Base-by-base conservation (phyloP, 805 yeast genomes). In the Metschnikowia chrysomelidarum region DNA sequence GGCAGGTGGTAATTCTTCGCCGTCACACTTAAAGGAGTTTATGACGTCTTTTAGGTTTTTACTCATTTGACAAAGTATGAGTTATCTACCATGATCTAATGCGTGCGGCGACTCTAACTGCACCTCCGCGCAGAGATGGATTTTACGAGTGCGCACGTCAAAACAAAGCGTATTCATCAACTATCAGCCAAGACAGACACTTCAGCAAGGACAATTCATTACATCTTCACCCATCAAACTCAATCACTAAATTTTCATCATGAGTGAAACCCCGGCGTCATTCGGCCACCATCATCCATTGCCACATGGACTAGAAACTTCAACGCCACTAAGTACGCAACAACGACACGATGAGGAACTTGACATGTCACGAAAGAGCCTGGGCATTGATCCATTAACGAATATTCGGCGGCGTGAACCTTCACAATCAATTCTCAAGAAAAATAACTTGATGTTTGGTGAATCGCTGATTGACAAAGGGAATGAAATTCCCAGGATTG, bases 271-370 rank as follows among this genome's bases (percentile, higher is more conserved):
- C 6, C 11, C 27, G 11, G 22, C 11, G 31, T 12, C 27, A 15
- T 26, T n/a, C 19, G 32, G 28, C 12, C 35, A 30, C 18, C 23
- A 26, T 5, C 41, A 21, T 37, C 45, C 27, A 22, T 13, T 26
- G 28, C 51, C 30, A 34, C 14, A 18, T 16, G 41, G 48, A 15
- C 41, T 44, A 15, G 48, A 39, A 28, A 44, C 45, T n/a, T 53
- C 58, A 18, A 53, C 58, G 2, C 57, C 59, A 3, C 24, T 47
- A 16, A 35, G 26, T 25, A 15, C 40, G 12, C 36, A 36, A 21
- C 26, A 26, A n/a, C 15, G 17, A 14, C 7, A 13, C 6, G 15
- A 22, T 9, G n/a, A 13, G n/a, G 12, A 13, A 7, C 9, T 10
- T 7, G 9, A 19, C 7, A 10, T 7, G 22, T 7, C 7, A 19